Base-by-base conservation (phyloP, 2,329 filamentous ascomycete genomes). In the Fusarium robinianum region DNA sequence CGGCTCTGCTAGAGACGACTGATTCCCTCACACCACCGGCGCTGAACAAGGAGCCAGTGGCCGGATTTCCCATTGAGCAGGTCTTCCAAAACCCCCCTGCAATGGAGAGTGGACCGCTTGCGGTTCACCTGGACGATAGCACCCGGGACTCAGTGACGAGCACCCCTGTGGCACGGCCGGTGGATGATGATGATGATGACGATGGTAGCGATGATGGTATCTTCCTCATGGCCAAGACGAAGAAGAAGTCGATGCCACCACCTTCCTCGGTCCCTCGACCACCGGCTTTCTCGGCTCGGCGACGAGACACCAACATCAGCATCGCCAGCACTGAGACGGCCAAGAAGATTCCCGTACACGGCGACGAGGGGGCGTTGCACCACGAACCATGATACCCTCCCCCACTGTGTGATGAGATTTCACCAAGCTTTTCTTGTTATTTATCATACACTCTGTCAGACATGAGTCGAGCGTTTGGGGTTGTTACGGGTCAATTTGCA, bases 301-400 rank as follows among this genome's bases (percentile, higher is more conserved):
- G 81, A 43, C 74, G 81, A 21, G 78, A 81, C 53, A 84, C 81
- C 40, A 80, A 82, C 54, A 78, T 77, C 2, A 83, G 79, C 53
- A 77, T 80, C 18, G 78, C 76, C 21, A 84, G 80, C 60, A 82
- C 79, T 2, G 81, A 84, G 55, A 85, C 81, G 29, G 81, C 81
- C 25, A 84, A 83, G 67, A 82, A 81, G 62, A 62, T 80, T 12
- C 51, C 67, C 25, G 58, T 71, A 35, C 63, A 69, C 48, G 65
- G 65, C 47, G 68, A 66, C 50, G 63, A 65, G 49, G 50, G 53
- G 45, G 49, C 34, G 52, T 57, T 55, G 18, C 47, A 51, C 29
- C 59, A 56, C 46, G 59, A 62, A 52, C 30, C 43, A 51, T 62
- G 51, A 62, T 57, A 54, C 54, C 58, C 59, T 30, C 40, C 41